Evolutionary conservation across 768 basidiomycete genomes (phyloP).

Genomic region (Lentinula guzmanii): DNA sequence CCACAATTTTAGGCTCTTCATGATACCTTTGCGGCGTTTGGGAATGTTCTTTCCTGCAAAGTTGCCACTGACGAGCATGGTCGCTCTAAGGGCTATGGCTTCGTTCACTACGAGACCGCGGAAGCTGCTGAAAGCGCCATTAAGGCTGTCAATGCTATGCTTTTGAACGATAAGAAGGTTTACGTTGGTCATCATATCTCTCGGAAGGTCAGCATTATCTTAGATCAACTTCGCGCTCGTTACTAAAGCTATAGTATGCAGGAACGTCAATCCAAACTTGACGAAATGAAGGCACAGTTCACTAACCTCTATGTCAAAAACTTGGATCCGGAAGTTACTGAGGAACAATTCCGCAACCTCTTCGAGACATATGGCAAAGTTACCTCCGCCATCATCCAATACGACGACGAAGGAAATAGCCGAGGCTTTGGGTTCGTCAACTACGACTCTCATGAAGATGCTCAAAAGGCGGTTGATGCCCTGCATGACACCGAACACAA

Average conservation of each 20-base stretch:
- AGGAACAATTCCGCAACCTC: slow-evolving; percentile 81
- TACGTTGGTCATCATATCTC: slow-evolving; percentile 97
- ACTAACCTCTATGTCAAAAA: slow-evolving; percentile 99
- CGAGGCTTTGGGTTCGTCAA: slow-evolving; percentile 99
- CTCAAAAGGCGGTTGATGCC: slow-evolving; percentile 80
- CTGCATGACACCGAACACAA: slow-evolving; percentile 83
- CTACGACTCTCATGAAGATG: slow-evolving; percentile 89
- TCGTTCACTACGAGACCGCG: slow-evolving; percentile 97
- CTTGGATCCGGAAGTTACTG: slow-evolving; percentile 74
- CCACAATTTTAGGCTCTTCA: slow-evolving; percentile 73
- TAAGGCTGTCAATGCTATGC: slow-evolving; percentile 98
- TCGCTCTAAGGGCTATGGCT: slow-evolving; percentile 95
- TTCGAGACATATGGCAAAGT: slow-evolving; percentile 76
- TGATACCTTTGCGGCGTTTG: slow-evolving; percentile 98
- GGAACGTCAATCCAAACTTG: slow-evolving; percentile 97
- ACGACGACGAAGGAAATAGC: slow-evolving; percentile 87
- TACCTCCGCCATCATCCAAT: slow-evolving; percentile 81
- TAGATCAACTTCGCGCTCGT: background rate
- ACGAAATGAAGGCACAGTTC: slow-evolving; percentile 95
- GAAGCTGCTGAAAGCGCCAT: slow-evolving; percentile 95
- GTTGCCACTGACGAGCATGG: slow-evolving; percentile 96
- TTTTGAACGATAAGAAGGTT: slow-evolving; percentile 99
- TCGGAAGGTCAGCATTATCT: slow-evolving; percentile 62
- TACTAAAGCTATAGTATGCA: slow-evolving; percentile 17
- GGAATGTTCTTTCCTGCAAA: slow-evolving; percentile 98